Evolutionary conservation across 805 yeast genomes (phyloP).

Genomic region (Candida dajiaensis): DNA sequence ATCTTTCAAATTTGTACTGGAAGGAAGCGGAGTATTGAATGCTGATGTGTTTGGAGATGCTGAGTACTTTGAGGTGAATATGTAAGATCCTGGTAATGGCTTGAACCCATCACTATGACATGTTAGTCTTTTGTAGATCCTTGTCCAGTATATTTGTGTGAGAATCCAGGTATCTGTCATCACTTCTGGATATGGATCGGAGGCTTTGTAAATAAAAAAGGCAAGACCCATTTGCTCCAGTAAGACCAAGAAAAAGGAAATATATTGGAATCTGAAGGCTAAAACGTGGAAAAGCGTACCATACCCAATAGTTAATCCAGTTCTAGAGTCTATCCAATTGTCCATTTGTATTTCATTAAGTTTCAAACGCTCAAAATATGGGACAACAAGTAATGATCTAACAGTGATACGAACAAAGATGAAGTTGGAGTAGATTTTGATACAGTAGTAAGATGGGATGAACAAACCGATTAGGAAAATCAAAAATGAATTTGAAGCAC

Average conservation of each 20-base stretch:
- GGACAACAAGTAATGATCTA: conserved; percentile 6
- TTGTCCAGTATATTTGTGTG: conserved; percentile 14
- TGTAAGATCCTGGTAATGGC: conserved; percentile 10
- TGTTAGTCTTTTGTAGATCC: conserved; percentile 1
- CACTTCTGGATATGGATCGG: conserved; percentile 16
- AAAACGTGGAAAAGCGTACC: conserved; percentile 10
- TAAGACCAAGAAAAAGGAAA: conserved; percentile 9
- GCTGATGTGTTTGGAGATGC: conserved; percentile 1
- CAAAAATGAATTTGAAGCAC: conserved; percentile 7
- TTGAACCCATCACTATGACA: conserved; percentile 13
- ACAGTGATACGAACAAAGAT: conserved; percentile 7
- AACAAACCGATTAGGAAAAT: conserved; percentile 7
- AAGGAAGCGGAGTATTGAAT: conserved; percentile 3
- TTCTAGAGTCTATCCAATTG: conserved; percentile 18
- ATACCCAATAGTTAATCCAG: conserved; percentile 15
- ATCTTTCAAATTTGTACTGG: not conserved
- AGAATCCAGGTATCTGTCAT: conserved; percentile 15
- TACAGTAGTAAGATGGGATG: conserved; percentile 3
- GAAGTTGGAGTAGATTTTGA: conserved; percentile 4
- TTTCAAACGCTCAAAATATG: conserved; percentile 15
- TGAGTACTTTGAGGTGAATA: conserved; percentile 1
- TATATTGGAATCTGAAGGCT: conserved; percentile 3
- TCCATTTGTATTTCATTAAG: conserved; percentile 9
- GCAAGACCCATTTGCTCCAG: conserved; percentile 15
- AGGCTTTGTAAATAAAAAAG: conserved; percentile 10